Evolutionary conservation across 1,284 basidiomycete genomes (phyloP).

Genomic region (Moesziomyces parantarcticus): DNA sequence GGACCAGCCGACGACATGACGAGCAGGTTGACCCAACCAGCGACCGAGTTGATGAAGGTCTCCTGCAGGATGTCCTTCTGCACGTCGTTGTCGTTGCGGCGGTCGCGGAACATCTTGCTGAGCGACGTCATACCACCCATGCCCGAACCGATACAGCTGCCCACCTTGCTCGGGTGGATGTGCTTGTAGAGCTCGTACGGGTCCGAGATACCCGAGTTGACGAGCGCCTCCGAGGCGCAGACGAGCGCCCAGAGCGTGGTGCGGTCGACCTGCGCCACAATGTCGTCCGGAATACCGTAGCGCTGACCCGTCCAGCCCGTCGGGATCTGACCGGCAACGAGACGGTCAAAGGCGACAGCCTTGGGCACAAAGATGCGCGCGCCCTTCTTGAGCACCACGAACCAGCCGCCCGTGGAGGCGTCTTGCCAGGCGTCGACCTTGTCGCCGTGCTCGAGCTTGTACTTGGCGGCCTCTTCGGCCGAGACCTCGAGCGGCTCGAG

Average conservation of each 20-base stretch:
- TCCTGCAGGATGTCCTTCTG: conserved; percentile 99
- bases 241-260: conserved; percentile 97
- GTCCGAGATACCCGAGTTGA: conserved; percentile 96
- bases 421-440: conserved; percentile 95
- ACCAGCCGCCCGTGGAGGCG: conserved; percentile 82
- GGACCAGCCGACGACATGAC: conserved; percentile 75
- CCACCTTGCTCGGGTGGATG: conserved; percentile 92
- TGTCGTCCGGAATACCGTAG: conserved; percentile 98
- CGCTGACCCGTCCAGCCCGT: conserved; percentile 96
- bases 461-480: conserved; percentile 88
- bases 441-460: conserved; percentile 95
- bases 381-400: conserved; percentile 98
- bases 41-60: conserved; percentile 72
- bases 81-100: conserved; percentile 94
- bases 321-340: conserved; percentile 94
- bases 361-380: conserved; percentile 93
- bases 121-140: conserved; percentile 86
- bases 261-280: conserved; percentile 91
- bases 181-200: conserved; percentile 82
- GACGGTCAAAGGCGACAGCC: conserved; percentile 91
- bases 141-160: conserved; percentile 74
- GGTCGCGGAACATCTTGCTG: conserved; percentile 90
- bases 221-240: conserved; percentile 89
- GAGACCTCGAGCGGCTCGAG: conserved; percentile 94
- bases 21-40: conserved; percentile 96